These are phyloP conservation scores for Mycosphaerella arachidis DNA, from an alignment of 2,329 filamentous ascomycete genomes.

Conservation along the genomic window DNA sequence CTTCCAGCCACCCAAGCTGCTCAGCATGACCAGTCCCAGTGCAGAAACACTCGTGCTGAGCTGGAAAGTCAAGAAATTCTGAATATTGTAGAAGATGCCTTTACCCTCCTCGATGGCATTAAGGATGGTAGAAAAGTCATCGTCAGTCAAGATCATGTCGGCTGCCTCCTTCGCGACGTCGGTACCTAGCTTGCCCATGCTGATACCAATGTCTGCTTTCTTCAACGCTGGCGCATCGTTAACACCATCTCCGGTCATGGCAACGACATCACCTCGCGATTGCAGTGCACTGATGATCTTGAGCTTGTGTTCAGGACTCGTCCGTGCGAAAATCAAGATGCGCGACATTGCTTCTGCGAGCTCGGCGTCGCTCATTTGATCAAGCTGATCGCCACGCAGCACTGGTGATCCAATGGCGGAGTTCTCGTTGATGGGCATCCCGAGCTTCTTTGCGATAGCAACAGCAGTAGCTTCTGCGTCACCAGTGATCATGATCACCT, in stretches of 20 bases:
- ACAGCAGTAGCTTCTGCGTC: constrained; percentile 92
- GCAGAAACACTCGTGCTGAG: constrained; percentile 94
- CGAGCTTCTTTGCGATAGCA: constrained; percentile 90
- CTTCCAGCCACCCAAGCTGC: constrained; percentile 87
- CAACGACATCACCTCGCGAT: constrained; percentile 88
- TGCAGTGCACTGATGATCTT: constrained; percentile 93
- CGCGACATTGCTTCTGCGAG: constrained; percentile 78
- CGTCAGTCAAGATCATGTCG: constrained; percentile 89
- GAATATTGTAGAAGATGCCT: constrained; percentile 98
- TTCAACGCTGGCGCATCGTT: constrained; percentile 97
- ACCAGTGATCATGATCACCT: constrained; percentile 98
- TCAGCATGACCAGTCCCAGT: constrained; percentile 83
- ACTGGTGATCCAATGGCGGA: constrained; percentile 62
- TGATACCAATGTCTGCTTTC: constrained; percentile 95
- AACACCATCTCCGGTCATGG: constrained; percentile 97
- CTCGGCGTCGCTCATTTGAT: constrained; percentile 80
- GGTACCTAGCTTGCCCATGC: constrained; percentile 91
- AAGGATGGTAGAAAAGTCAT: constrained; percentile 87
- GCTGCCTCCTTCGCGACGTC: constrained; percentile 95
- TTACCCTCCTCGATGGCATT: constrained; percentile 98
- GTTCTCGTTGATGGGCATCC: constrained; percentile 73
- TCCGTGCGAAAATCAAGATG: constrained; percentile 92
- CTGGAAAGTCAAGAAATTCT: constrained; percentile 98
- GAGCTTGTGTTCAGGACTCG: constrained; percentile 95
- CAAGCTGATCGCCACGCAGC: constrained; percentile 84